Conservation (phyloP, 2,329 filamentous ascomycete genomes). For the Fusarium longipes region DNA sequence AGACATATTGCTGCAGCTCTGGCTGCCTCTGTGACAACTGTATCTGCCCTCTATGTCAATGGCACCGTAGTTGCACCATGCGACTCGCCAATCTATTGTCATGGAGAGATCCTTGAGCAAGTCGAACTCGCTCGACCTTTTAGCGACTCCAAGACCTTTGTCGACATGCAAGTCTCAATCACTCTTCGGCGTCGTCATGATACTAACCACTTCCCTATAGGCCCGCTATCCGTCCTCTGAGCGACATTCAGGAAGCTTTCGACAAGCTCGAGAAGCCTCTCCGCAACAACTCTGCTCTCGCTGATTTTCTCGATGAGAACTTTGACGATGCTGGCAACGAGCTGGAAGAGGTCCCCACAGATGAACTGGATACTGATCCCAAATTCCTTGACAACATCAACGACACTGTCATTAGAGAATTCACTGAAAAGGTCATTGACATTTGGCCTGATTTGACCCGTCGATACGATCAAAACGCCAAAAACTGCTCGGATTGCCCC, state of each 20-base stretch:
- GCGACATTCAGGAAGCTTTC: constrained; percentile 71
- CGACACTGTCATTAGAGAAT: constrained; percentile 69
- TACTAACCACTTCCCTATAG: constrained; percentile 48
- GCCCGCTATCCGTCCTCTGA: constrained; percentile 68
- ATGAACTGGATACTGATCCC: constrained; percentile 66
- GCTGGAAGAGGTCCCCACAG: constrained; percentile 63
- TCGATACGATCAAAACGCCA: constrained; percentile 62
- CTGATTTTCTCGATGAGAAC: constrained; percentile 70
- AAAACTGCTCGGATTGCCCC: constrained; percentile 68
- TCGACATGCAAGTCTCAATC: constrained; percentile 68
- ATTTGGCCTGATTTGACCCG: constrained; percentile 77
- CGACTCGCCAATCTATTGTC: constrained; percentile 75
- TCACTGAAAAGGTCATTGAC: constrained; percentile 71
- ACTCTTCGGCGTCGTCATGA: constrained; percentile 7
- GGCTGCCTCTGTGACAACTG: constrained; percentile 45
- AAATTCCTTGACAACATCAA: constrained; percentile 67
- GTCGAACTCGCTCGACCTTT: constrained; percentile 74
- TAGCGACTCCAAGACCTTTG: constrained; percentile 76
- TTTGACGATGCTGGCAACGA: constrained; percentile 74
- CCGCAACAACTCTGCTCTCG: constrained; percentile 70
- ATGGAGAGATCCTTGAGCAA: constrained; percentile 70
- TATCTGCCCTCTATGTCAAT: constrained; percentile 66
- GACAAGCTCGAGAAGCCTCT: constrained; percentile 69
- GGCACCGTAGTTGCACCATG: constrained; percentile 72
- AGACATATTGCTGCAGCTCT: constrained; percentile 45